These are phyloP conservation scores for Ogataea chonburiensis DNA, from an alignment of 805 yeast genomes.

Conservation along the genomic window DNA sequence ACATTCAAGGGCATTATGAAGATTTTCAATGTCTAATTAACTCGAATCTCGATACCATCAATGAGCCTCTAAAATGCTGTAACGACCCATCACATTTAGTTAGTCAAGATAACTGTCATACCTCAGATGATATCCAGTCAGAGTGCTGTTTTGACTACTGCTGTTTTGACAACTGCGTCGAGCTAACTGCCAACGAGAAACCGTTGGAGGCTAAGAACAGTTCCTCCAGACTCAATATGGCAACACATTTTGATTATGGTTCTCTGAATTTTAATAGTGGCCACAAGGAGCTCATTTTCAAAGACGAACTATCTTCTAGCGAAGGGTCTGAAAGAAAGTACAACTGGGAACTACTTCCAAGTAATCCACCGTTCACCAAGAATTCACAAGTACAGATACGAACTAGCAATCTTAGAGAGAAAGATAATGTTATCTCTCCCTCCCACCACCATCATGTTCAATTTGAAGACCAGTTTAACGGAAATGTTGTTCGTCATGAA, in stretches of 20 bases:
- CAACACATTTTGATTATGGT: no score
- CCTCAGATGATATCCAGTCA: constrained; percentile 7
- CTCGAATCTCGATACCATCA: constrained; percentile 16
- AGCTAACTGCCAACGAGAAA: constrained; percentile 2
- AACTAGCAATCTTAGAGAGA: no score
- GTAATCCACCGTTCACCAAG: no score
- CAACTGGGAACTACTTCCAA: no score
- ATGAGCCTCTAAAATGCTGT: constrained; percentile 25
- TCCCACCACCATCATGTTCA: constrained; percentile 33
- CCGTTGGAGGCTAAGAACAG: not conserved
- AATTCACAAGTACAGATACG: no score
- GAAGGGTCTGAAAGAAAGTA: no score
- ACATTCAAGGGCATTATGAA: constrained; percentile 12
- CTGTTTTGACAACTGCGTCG: constrained; percentile 23
- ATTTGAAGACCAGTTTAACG: constrained; percentile 29
- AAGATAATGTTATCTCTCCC: no score
- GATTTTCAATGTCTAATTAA: no score
- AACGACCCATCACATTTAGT: constrained; percentile 26
- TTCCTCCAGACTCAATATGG: no score
- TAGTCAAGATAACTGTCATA: constrained; percentile 1
- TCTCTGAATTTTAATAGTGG: no score
- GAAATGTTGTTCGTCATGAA: constrained; percentile 28
- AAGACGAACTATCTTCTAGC: no score
- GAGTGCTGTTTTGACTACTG: constrained; percentile 31
- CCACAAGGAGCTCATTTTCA: no score